A percentile compares a stretch with the other conserved stretches of the same genome.
These are phyloP conservation scores for Pseudonitzschia pungens DNA, from an alignment of 108 stramenopile species.

Conservation along the genomic window DNA sequence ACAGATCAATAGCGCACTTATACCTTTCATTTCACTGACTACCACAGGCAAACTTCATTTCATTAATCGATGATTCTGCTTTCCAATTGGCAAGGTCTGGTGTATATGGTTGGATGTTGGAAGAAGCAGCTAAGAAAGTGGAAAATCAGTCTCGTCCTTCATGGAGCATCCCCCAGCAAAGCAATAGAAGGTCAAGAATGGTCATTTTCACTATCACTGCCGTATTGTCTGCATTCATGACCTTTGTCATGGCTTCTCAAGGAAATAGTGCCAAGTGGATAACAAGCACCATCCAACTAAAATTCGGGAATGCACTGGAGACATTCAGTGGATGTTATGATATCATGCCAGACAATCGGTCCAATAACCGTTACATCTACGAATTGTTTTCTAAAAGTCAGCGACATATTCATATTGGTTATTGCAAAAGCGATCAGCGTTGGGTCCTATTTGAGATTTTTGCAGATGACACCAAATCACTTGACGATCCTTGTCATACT, in stretches of 20 bases:
- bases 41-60: neutral
- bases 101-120: neutral
- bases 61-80: neutral
- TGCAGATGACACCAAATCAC: too few species aligned
- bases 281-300: neutral
- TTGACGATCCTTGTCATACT: neutral
- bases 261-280: neutral
- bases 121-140: neutral
- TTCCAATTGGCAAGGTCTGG: neutral
- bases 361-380: neutral
- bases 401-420: neutral
- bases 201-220: neutral
- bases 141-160: conserved; percentile 5
- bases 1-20: too few species aligned
- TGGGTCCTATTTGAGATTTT: neutral
- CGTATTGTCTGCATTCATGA: neutral
- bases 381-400: neutral
- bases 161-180: neutral
- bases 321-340: neutral
- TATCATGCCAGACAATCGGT: neutral
- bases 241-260: neutral
- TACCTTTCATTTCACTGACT: neutral
- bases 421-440: neutral
- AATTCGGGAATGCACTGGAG: neutral
- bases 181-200: neutral